phyloP scores from a whole-genome alignment of 2,329 filamentous ascomycete species.

The Ceratocystis eucalypticola region DNA sequence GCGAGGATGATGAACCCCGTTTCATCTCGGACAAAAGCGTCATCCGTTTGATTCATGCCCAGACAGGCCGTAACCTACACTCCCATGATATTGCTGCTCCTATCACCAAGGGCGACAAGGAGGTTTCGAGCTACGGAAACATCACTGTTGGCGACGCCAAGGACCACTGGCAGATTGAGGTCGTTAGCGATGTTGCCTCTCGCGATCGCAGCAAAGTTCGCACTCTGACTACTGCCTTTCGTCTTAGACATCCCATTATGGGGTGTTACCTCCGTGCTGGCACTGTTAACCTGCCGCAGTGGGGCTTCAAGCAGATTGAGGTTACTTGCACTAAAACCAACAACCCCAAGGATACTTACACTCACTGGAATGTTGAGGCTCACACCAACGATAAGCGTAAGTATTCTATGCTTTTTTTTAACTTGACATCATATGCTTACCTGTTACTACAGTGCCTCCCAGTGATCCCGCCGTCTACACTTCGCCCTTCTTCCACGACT shows the following conservation, averaged over 20 bases:
- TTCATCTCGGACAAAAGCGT: conserved; percentile 66
- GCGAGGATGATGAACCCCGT: conserved; percentile 55
- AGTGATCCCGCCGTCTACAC: conserved; percentile 85
- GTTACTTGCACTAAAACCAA: conserved; percentile 89
- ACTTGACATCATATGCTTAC: conserved; percentile 26
- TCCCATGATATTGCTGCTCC: conserved; percentile 84
- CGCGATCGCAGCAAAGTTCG: conserved; percentile 72
- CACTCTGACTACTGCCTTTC: conserved; percentile 86
- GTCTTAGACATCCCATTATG: conserved; percentile 66
- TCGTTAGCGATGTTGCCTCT: conserved; percentile 78
- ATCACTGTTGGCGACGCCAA: conserved; percentile 91
- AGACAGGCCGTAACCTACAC: conserved; percentile 94
- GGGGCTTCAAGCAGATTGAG: conserved; percentile 99
- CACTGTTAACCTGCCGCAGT: conserved; percentile 92
- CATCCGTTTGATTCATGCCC: conserved; percentile 81
- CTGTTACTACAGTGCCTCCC: conserved; percentile 53
- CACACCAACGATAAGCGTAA: conserved; percentile 87
- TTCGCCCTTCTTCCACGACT: conserved; percentile 94
- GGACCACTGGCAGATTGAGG: conserved; percentile 92
- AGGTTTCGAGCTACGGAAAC: conserved; percentile 95
- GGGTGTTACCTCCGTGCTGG: conserved; percentile 91
- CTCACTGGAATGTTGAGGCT: conserved; percentile 96
- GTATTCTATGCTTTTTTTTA: conserved; percentile 26
- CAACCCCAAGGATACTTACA: conserved; percentile 84
- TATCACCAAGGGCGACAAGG: conserved; percentile 74